Evolutionary conservation across 176 grass and related monocot genomes (phyloP), one percentile per base, ranked within the genome.

Genomic region (Rhynchospora pubera): DNA sequence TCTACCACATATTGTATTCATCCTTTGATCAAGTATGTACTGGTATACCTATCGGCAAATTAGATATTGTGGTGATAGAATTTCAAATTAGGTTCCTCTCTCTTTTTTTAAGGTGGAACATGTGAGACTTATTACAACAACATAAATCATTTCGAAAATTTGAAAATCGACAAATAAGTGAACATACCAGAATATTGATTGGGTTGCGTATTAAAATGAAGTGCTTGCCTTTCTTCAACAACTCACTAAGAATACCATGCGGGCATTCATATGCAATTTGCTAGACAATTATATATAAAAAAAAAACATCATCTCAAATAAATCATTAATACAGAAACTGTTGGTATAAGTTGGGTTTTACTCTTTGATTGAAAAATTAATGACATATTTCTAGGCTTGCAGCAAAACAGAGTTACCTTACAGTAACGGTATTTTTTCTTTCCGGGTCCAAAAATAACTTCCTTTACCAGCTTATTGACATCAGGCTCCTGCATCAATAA

Each of bases 191-290:
- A 56, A 93, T 93, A 79, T 90, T 85, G 72, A 97, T 82, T 59
- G 94, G 94, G 73, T 88, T 93, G 11, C 91, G 85, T 87, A 97
- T 97, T 78, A 97, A 60, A 83, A 97, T 93, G 82, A 97, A 93
- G 86, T 97, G 94, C 16, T 93, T 97, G 80, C 94, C 94, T 67
- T 91, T 93, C 82, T 91, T 93, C 91, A 91, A 91, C 81, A 97
- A 83, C 84, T 91, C 86, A 16, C 62, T 83, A 46, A 88, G 77
- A 39, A 97, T 83, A 53, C 83, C 84, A 26, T 87, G 89, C 45
- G 91, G 91, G 14, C 42, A 86, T 76, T 97, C 91, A 69, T 97
- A 93, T 72, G 94, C 88, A 24, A 97, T 91, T 66, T 97, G 94
- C 94, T 97, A 88, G 5, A 32, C 76, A 86, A 42, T 83, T 42